Evolutionary conservation across 1,284 basidiomycete species (phyloP), one percentile per base, ranked within the genome.

Genomic region (Cryptococcus neoformans): DNA sequence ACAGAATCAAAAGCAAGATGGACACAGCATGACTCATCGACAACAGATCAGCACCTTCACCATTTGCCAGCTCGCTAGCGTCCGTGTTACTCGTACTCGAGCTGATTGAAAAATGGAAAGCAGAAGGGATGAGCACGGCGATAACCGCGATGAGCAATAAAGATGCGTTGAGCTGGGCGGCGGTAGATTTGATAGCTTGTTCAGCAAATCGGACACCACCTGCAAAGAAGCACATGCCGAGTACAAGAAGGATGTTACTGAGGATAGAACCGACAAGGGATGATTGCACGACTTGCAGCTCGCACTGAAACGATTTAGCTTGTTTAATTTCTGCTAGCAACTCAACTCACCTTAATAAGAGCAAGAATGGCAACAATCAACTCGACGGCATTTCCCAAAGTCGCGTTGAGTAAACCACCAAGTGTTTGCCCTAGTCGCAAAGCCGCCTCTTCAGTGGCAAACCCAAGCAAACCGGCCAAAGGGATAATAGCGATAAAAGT

Each of bases 381-480:
- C 56, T 79, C 75, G 54, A 77, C 74, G 16, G 72, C 76, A 54
- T 85, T 85, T 12, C 85, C 84, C 41, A 94, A 79, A 7, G 91
- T 94, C 10, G 90, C 91, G 73, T 93, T 93, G 58, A 93, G 73
- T 11, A 93, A 80, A 57, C 90, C 90, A 57, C 90, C 90, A 4
- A 94, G 77, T 0, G 91, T 92, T 76, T 93, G 89, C 2, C 91
- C 79, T 12, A 80, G 70, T 3, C 79, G 85, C 60, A 93, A 68
- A 0, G 91, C 90, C 5, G 93, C 74, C 66, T 94, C 89, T 64
- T 94, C 92, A 0, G 92, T 95, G 0, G 89, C 89, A 71, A 91
- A 91, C 1, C 87, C 88, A 4, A 95, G 82, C 4, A 94, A 77
- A 82, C 90, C 75, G 9, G 91, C 91, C 62, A 78, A 66, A 6